These are phyloP conservation scores for Physcia stellaris DNA, from an alignment of 495 filamentous ascomycete genomes.

Conservation along the genomic window DNA sequence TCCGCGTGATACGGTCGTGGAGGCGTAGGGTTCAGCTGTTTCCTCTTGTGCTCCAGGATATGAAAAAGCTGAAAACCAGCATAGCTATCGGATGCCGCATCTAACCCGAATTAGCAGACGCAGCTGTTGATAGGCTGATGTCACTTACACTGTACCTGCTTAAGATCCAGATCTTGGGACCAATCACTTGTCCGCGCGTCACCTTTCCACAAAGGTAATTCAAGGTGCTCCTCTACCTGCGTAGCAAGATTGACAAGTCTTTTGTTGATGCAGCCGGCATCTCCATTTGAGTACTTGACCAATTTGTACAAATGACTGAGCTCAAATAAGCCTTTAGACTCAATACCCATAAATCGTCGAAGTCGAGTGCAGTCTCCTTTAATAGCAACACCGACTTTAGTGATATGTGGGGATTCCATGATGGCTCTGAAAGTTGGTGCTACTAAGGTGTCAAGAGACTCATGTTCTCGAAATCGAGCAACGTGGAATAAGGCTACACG, in stretches of 20 bases:
- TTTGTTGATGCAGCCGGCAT: conserved; percentile 46
- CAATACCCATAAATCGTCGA: conserved; percentile 46
- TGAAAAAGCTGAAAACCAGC: conserved; percentile 63
- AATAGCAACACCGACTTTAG: conserved; percentile 67
- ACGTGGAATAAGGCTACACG: conserved; percentile 77
- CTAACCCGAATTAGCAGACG: too few species aligned
- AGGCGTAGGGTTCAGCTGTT: conserved; percentile 49
- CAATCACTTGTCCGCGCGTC: conserved; percentile 59
- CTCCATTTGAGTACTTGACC: conserved; percentile 43
- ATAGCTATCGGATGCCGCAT: conserved; percentile 76
- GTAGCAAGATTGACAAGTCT: conserved; percentile 47
- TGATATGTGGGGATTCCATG: conserved; percentile 54
- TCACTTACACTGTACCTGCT: conserved; percentile 65
- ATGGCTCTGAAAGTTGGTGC: conserved; percentile 54
- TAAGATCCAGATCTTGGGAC: conserved; percentile 40
- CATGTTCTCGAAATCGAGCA: conserved; percentile 39
- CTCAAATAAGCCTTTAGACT: conserved; percentile 56
- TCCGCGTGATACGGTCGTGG: conserved; percentile 57
- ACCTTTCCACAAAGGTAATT: conserved; percentile 66
- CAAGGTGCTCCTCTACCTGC: conserved; percentile 57
- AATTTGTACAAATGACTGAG: conserved; percentile 69
- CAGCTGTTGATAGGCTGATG: too few species aligned
- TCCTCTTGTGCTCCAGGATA: conserved; percentile 50
- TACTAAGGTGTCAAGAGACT: conserved; percentile 39
- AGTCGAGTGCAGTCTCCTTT: conserved; percentile 62